These are phyloP conservation scores for Calocera viscosa DNA, from an alignment of 768 basidiomycete genomes.

Conservation along the genomic window DNA sequence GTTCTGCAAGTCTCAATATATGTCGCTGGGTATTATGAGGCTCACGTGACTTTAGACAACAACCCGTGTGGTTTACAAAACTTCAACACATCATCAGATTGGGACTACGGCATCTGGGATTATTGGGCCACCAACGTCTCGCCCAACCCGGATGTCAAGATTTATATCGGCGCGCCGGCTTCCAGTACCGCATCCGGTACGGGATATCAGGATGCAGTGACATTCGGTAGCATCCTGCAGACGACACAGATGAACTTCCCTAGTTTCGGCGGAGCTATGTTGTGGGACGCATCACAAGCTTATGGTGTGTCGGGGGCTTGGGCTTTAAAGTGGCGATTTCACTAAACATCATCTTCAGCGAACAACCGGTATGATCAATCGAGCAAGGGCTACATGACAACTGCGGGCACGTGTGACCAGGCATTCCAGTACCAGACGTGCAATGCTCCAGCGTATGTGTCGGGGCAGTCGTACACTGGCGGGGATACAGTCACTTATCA, in stretches of 20 bases:
- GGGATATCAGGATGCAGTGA: conserved; percentile 43
- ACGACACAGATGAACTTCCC: conserved; percentile 46
- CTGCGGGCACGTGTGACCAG: conserved; percentile 34
- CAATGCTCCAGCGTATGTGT: conserved; percentile 37
- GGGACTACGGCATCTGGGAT: conserved; percentile 35
- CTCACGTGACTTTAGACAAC: conserved; percentile 31
- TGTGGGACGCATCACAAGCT: conserved; percentile 38
- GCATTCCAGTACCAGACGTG: conserved; percentile 56
- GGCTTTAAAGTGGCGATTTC: conserved; percentile 45
- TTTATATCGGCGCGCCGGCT: conserved; percentile 55
- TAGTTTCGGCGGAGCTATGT: conserved; percentile 51
- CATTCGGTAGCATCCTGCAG: conserved; percentile 37
- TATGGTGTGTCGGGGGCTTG: conserved; percentile 26
- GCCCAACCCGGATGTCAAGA: conserved; percentile 47
- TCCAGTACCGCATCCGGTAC: conserved; percentile 43
- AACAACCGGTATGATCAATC: conserved; percentile 9
- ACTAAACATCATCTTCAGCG: conserved; percentile 26
- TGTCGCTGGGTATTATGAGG: neutral
- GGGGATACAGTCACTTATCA: conserved; percentile 24
- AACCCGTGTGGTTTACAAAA: conserved; percentile 49
- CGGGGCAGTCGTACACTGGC: conserved; percentile 40
- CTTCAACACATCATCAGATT: conserved; percentile 36
- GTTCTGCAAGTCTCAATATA: conserved; percentile 34
- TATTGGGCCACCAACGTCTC: conserved; percentile 49
- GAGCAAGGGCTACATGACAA: conserved; percentile 11